Evolutionary conservation across 495 filamentous ascomycete genomes (phyloP).

Genomic region (Lentithecium fluviatile): DNA sequence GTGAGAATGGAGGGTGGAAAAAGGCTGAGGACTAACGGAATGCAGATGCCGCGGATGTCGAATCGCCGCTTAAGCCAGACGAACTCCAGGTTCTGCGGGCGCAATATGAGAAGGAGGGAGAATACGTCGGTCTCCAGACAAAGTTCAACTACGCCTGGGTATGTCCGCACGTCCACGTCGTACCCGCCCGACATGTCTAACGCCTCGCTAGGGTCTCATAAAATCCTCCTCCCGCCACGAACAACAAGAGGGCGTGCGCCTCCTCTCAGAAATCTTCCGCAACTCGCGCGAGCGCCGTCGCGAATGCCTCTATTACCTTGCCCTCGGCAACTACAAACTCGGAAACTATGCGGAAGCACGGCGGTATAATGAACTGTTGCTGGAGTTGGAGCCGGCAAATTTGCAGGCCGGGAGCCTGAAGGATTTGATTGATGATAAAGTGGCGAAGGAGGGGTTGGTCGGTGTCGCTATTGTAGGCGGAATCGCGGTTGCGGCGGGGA

Average conservation of each 20-base stretch:
- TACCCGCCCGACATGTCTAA: not conserved
- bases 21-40: slow-evolving; percentile 31
- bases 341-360: slow-evolving; percentile 95
- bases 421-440: slow-evolving; percentile 89
- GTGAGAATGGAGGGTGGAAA: slow-evolving; percentile 25
- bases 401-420: slow-evolving; percentile 83
- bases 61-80: slow-evolving; percentile 84
- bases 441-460: slow-evolving; percentile 87
- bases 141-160: slow-evolving; percentile 99
- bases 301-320: slow-evolving; percentile 97
- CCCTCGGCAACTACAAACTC: slow-evolving; percentile 94
- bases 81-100: slow-evolving; percentile 87
- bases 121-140: slow-evolving; percentile 93
- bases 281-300: slow-evolving; percentile 84
- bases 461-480: slow-evolving; percentile 97
- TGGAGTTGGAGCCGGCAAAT: slow-evolving; percentile 87
- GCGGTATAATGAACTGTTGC: slow-evolving; percentile 85
- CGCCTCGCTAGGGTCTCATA: slow-evolving; percentile 72
- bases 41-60: slow-evolving; percentile 92
- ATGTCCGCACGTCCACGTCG: slow-evolving; percentile 31
- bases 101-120: slow-evolving; percentile 95
- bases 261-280: slow-evolving; percentile 96
- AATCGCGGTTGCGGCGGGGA: slow-evolving; percentile 86
- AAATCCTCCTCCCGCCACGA: slow-evolving; percentile 80
- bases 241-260: slow-evolving; percentile 90